phyloP scores from a whole-genome alignment of 805 yeast genomes.

The Yamadazyma olivae region DNA sequence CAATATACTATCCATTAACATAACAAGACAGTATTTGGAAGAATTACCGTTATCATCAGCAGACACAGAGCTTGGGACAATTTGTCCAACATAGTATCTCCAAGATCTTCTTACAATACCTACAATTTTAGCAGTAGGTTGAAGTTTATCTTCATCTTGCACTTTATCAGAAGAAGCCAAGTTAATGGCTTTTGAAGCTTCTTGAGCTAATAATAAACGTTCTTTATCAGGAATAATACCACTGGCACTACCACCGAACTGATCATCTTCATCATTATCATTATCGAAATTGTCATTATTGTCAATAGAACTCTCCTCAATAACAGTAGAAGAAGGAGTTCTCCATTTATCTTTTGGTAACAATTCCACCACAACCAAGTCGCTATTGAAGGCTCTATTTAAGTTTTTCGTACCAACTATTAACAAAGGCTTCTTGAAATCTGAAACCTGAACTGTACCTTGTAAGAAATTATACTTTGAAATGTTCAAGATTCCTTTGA shows the following conservation, averaged over 20 bases:
- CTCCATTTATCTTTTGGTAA: slow-evolving; percentile 87
- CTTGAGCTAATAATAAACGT: slow-evolving; percentile 68
- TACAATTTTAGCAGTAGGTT: slow-evolving; percentile 93
- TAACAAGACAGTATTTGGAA: slow-evolving; percentile 74
- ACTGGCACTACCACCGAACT: not conserved
- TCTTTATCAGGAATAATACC: slow-evolving; percentile 61
- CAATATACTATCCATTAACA: slow-evolving; percentile 82
- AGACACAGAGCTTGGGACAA: slow-evolving; percentile 70
- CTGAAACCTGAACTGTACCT: slow-evolving; percentile 71
- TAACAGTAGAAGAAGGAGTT: slow-evolving; percentile 71
- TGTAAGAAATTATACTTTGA: slow-evolving; percentile 87
- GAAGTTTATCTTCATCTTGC: slow-evolving; percentile 41
- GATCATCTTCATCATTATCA: slow-evolving; percentile 38
- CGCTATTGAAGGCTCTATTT: slow-evolving; percentile 91
- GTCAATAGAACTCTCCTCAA: slow-evolving; percentile 70
- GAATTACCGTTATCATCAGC: slow-evolving; percentile 57
- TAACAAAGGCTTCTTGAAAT: slow-evolving; percentile 77
- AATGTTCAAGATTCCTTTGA: slow-evolving; percentile 79
- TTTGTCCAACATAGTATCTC: slow-evolving; percentile 95
- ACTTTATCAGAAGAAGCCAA: slow-evolving; percentile 32
- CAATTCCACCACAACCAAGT: slow-evolving; percentile 84
- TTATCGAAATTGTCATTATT: slow-evolving; percentile 59
- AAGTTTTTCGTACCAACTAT: slow-evolving; percentile 79
- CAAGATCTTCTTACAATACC: slow-evolving; percentile 87
- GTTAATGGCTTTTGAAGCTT: slow-evolving; percentile 67